Evolutionary conservation across 2,329 filamentous ascomycete genomes (phyloP), one percentile per base, ranked within the genome.

Genomic region (Epichloe typhina): DNA sequence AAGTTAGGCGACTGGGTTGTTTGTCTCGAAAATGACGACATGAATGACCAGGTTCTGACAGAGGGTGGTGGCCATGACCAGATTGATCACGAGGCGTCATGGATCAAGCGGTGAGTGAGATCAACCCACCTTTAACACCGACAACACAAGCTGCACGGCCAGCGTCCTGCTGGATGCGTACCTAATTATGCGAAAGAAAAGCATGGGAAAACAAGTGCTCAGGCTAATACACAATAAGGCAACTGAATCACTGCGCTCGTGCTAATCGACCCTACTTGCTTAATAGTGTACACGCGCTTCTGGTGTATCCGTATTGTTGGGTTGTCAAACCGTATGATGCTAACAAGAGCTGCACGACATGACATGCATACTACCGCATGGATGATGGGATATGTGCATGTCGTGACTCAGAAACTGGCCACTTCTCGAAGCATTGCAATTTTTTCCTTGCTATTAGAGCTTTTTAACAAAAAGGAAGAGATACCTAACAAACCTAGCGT

Each of bases 361-460:
- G 56, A 50, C 54, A 55, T 57, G 53, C 56, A 57, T 58, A 51
- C 45, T 51, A 50, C 55, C 46, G 53, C 55, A 58, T 52, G 52
- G 45, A 26, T 26, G 23, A 39, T 50, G 40, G 46, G 40, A 45
- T 31, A 47, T 38, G 52, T 48, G 17, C 17, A 35, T 8, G 21
- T 31, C 42, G 36, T 19, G 40, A 26, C 6, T 17, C 17, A 11
- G 26, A 17, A 31, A 39, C 13, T 31, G 26, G 26, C 8, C 17
- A 4, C 5, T 17, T 40, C n/a, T 40, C 15, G 31, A 4, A 19
- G 17, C 9, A 40, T 42, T 21, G 17, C 19, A 12, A 15, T n/a
- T 42, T 38, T n/a, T 7, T 8, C 13, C 37, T 38, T 38, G 37
- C n/a, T 6, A 13, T 7, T 5, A 38, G n/a, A n/a, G 37, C 37